Base-by-base conservation (phyloP, 768 basidiomycete species). In the Xerocomellus chrysenteron region DNA sequence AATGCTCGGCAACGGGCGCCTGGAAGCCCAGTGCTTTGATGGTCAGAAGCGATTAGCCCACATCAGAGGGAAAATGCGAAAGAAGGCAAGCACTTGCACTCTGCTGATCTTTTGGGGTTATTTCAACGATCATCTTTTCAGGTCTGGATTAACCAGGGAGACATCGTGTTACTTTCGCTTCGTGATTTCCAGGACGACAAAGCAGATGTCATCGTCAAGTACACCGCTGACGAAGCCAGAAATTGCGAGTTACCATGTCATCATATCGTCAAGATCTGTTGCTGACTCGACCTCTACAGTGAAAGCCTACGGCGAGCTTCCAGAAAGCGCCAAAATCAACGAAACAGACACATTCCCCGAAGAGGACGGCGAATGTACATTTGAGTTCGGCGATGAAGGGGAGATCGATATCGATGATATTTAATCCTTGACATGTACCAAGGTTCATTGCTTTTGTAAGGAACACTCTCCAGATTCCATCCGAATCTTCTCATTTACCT, bases 141-240 rank as follows among this genome's bases (percentile, higher is more conserved):
- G 95, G 94, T 98, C 68, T 98, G 96, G 96, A 98, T 98, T 71
- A 97, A 96, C 72, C 93, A 97, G 67, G 96, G 96, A 67, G 96
- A 98, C 69, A 98, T 98, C 68, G 86, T 98, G 50, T 78, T 98
- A 43, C 79, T 98, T 19, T 98, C 94, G 30, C 81, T 99, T 47
- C 92, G 97, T 61, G 97, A 98, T 49, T 99, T 98, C 85, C 96
- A 98, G 75, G 97, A 99, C 66, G 94, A 92, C 77, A 98, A 98
- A 75, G 97, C 95, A 19, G 97, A 99, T 77, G 96, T 99, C 48
- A 98, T 98, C 69, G 96, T 98, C 67, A 97, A 97, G 76, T 99
- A 98, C 74, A 97, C 95, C 2, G 86, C 94, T 37, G 95, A 99
- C 70, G 96, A 99, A 71, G 92, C 92, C 43, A 82, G 92, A 58